Evolutionary conservation across 1,284 basidiomycete genomes (phyloP).

Genomic region (Tilletia setariae): DNA sequence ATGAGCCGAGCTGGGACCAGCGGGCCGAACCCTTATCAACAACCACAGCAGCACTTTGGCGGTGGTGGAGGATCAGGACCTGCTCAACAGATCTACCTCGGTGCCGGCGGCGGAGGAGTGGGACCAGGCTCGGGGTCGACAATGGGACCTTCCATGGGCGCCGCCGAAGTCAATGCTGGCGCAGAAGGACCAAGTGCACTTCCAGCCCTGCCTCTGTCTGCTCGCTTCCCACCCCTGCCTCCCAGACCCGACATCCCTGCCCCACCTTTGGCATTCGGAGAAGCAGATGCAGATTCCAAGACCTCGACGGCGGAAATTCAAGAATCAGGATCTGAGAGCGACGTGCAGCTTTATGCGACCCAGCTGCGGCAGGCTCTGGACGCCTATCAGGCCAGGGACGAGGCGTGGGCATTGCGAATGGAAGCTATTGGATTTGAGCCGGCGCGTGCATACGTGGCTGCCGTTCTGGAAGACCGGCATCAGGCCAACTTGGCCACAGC

Average conservation of each 20-base stretch:
- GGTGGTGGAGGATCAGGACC: neutral
- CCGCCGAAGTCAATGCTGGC: neutral
- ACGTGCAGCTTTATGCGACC: neutral
- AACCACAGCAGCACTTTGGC: neutral
- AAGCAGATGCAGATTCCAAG: neutral
- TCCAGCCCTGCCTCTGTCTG: neutral
- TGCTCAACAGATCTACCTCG: neutral
- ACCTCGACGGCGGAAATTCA: neutral
- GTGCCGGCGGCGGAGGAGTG: too few relatives aligned
- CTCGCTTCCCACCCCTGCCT: constrained; percentile 1
- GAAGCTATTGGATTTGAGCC: constrained; percentile 39
- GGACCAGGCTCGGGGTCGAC: neutral
- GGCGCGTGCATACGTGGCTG: constrained; percentile 25
- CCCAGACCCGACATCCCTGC: neutral
- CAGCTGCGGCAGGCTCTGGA: constrained; percentile 11
- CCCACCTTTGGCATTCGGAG: neutral
- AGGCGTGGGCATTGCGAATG: constrained; percentile 29
- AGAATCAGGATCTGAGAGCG: too few relatives aligned
- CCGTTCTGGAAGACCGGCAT: neutral
- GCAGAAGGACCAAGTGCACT: neutral
- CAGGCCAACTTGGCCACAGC: neutral
- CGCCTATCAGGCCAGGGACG: constrained; percentile 27
- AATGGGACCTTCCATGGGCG: neutral
- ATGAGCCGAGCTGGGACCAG: neutral
- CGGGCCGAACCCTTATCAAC: neutral